These are phyloP conservation scores for Macrophomina pseudophaseolina DNA, from an alignment of 2,329 filamentous ascomycete species.

Conservation along the genomic window DNA sequence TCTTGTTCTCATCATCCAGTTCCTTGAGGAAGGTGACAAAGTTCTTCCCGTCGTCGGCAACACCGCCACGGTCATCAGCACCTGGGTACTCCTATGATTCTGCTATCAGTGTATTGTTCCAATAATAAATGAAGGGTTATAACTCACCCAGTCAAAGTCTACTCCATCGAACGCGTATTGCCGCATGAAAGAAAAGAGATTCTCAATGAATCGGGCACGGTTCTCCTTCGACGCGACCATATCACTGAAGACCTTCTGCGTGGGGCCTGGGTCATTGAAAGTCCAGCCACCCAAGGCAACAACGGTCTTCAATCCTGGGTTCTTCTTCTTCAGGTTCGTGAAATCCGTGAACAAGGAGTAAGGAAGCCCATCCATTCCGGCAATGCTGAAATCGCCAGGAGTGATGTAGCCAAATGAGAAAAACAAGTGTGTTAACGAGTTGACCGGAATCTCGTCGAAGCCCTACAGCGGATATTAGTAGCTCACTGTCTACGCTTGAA, in stretches of 20 bases:
- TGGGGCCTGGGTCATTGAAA: conserved; percentile 44
- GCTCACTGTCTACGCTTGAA: conserved; percentile 14
- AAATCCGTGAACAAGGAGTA: conserved; percentile 36
- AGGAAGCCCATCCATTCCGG: conserved; percentile 33
- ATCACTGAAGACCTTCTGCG: conserved; percentile 38
- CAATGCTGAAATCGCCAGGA: conserved; percentile 33
- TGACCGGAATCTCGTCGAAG: conserved; percentile 32
- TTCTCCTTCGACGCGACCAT: conserved; percentile 39
- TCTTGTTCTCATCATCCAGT: conserved; percentile 32
- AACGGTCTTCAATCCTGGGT: conserved; percentile 42
- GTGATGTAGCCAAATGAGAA: conserved; percentile 32
- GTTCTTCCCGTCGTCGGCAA: conserved; percentile 39
- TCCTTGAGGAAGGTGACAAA: conserved; percentile 34
- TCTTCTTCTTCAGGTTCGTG: conserved; percentile 38
- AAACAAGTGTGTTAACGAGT: conserved; percentile 35
- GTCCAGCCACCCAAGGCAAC: conserved; percentile 52
- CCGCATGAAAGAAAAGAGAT: conserved; percentile 47
- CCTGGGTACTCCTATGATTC: conserved; percentile 34
- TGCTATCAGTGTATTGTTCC: not conserved
- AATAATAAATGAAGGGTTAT: not conserved
- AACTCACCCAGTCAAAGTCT: conserved; percentile 53
- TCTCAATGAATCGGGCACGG: conserved; percentile 45
- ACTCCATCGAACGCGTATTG: conserved; percentile 53
- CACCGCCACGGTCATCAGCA: conserved; percentile 43
- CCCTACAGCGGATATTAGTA: not conserved